Conservation (phyloP, 2,329 filamentous ascomycete genomes). For the Fusarium metavorans region DNA sequence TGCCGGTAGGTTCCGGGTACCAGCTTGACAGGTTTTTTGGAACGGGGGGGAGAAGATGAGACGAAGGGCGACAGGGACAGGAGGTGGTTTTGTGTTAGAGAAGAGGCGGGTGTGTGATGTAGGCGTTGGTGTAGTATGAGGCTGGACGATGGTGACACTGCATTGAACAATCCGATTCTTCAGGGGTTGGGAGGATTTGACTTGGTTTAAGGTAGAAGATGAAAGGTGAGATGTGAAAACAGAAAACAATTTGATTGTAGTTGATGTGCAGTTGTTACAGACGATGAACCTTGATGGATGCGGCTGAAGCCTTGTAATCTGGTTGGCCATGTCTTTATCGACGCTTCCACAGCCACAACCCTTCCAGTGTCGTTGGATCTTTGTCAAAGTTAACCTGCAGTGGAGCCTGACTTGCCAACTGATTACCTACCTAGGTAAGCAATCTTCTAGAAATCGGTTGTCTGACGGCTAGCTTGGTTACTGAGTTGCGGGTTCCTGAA, state of each 20-base stretch:
- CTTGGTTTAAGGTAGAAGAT: neutral
- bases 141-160: neutral
- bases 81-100: conserved; percentile 27
- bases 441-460: neutral
- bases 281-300: conserved; percentile 5
- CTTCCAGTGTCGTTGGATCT: neutral
- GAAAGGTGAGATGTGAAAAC: neutral
- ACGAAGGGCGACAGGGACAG: conserved; percentile 32
- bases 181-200: conserved; percentile 9
- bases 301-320: neutral
- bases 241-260: conserved; percentile 9
- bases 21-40: conserved; percentile 17
- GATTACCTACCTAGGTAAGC: neutral
- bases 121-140: conserved; percentile 1
- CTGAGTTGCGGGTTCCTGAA: neutral
- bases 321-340: neutral
- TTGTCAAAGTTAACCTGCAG: neutral
- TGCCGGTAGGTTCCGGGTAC: conserved; percentile 19
- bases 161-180: conserved; percentile 4
- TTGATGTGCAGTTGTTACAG: neutral
- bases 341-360: neutral
- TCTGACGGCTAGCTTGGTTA: neutral
- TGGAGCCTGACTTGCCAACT: neutral
- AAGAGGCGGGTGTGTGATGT: conserved; percentile 10
- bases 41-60: conserved; percentile 25